Evolutionary conservation across 495 filamentous ascomycete species (phyloP), one percentile per base, ranked within the genome.

Genomic region (Evernia prunastri): DNA sequence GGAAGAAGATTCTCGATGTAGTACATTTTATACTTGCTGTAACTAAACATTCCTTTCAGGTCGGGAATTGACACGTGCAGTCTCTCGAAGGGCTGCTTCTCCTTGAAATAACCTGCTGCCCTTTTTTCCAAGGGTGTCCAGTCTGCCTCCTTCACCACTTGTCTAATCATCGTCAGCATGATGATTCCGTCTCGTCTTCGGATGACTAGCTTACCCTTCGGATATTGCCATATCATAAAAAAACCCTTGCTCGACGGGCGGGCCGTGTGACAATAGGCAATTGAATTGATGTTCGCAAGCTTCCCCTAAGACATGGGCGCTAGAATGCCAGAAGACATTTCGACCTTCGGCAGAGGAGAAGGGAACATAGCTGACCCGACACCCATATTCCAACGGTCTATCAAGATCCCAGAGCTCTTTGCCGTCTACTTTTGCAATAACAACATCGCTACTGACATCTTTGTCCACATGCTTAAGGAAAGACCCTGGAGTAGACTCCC

Each of bases 211-310:
- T 53, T 78, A 85, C 69, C 83, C 84, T 31, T 85, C 88, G 31
- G 87, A 87, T 27, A 96, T 82, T 20, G 86, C 87, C 92, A 97
- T 96, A 72, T 98, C 93, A 75, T 97, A 97, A 80, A 95, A 97
- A 82, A 97, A 98, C 42, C 95, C 94, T 75, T 92, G 87, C 18
- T 92, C 86, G 39, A 90, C 90, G 11, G 92, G 94, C 27, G 94
- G 94, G 12, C 94, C 94, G 70, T 96, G 91, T 67, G 90, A 96
- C 56, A 98, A 81, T 64, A 92, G 85, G 77, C 92, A 97, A 54
- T 88, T 89, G 73, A 89, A 98, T 67, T 92, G 84, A 66, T 87
- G 84, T 74, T 98, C 95, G 47, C 86, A 89, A 56, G 91, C 91
- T 74, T 97, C 93, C 62, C 94, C 94, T n/a, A 98, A 84, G 61